Base-by-base conservation (phyloP, 192 early-diverging fungal genomes). In the Glomus cerebriforme region DNA sequence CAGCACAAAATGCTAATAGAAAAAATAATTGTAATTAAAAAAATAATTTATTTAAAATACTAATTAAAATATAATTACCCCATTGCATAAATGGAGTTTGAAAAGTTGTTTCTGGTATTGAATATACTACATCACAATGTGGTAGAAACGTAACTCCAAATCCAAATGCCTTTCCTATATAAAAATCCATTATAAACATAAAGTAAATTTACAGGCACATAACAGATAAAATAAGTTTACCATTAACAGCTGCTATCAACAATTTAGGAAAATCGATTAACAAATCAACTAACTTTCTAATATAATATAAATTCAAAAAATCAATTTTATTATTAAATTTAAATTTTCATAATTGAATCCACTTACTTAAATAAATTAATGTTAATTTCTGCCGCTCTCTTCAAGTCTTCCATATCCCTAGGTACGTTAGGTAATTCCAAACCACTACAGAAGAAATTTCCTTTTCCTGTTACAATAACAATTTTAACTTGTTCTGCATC, bases 61-160 rank as follows among this genome's bases (percentile, higher is more conserved):
- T n/a, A n/a, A 29, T 62, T 1, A 3, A 31, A 37, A 58, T 74
- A 67, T 58, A 79, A 43, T 70, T 82, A 86, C 86, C 92, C 43
- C 93, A 84, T 69, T 92, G 86, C 83, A 93, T 92, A 81, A 94
- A 94, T 22, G 93, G 93, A 13, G 92, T 93, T 24, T 83, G 86
- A 81, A 92, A 94, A 13, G 87, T 87, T 15, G 92, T 91, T 27
- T 90, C 81, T 43, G 89, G 88, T 13, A 86, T 82, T 0, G 90
- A 78, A 68, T 93, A 91, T 29, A 94, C 86, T 54, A 92, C 86
- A 84, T 94, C 93, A 80, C 88, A 92, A 5, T 93, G 87, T 0
- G 88, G 89, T 26, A 90, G 73, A 22, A 88, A 90, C 0, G 93
- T 93, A 66, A 88, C 90, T 24, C 83, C 91, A 77, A 92, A 90